These are phyloP conservation scores for Trematosphaeria pertusa DNA, from an alignment of 2,329 filamentous ascomycete genomes.

Conservation along the genomic window DNA sequence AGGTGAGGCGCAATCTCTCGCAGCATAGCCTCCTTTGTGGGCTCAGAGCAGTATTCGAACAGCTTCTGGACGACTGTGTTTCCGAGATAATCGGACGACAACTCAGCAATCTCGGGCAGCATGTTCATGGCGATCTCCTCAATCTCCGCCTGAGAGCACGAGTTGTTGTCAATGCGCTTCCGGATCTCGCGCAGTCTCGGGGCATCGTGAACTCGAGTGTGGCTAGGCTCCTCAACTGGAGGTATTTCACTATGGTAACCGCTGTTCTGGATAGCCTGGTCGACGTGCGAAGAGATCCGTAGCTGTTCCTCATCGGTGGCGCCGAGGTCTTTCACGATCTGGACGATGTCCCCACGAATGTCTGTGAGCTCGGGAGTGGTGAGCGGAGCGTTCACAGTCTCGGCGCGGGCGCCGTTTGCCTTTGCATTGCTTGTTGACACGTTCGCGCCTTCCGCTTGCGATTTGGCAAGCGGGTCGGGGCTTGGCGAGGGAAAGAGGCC, in stretches of 20 bases:
- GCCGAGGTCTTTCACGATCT: constrained; percentile 88
- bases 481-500: constrained; percentile 90
- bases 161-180: constrained; percentile 96
- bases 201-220: constrained; percentile 89
- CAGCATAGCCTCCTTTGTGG: constrained; percentile 90
- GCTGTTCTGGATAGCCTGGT: constrained; percentile 77
- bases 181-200: constrained; percentile 94
- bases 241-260: constrained; percentile 83
- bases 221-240: constrained; percentile 84
- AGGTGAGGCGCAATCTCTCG: constrained; percentile 86
- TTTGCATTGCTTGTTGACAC: constrained; percentile 44
- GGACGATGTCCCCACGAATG: constrained; percentile 80
- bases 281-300: constrained; percentile 75
- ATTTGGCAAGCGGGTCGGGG: constrained; percentile 77
- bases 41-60: constrained; percentile 94
- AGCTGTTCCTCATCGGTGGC: constrained; percentile 78
- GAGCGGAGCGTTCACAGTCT: constrained; percentile 61
- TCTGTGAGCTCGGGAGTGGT: constrained; percentile 77
- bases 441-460: constrained; percentile 50
- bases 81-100: constrained; percentile 93
- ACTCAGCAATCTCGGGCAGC: constrained; percentile 94
- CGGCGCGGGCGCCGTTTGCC: constrained; percentile 47
- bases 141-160: constrained; percentile 83
- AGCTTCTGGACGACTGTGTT: constrained; percentile 99
- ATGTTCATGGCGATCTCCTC: constrained; percentile 92